Percentiles rank a stretch among this genome's conserved stretches.
Conservation (phyloP, 2,329 filamentous ascomycete genomes). For the Aspergillus thermomutatus region DNA sequence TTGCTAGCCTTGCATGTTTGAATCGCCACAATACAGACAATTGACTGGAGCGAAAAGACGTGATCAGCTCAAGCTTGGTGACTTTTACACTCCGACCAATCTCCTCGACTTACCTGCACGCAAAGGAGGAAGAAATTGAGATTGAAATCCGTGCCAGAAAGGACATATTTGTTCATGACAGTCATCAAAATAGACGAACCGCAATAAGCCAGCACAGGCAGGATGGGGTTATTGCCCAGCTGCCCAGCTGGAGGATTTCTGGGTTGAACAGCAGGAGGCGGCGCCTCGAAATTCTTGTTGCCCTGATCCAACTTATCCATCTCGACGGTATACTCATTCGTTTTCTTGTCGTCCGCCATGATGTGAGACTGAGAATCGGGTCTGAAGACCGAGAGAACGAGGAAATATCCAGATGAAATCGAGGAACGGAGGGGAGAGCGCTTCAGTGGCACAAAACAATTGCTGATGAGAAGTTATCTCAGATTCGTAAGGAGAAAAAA, state of each 20-base stretch:
- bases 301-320: constrained; percentile 59
- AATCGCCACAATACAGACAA: constrained; percentile 86
- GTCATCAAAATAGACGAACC: constrained; percentile 98
- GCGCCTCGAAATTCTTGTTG: constrained; percentile 46
- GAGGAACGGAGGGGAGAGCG: constrained; percentile 1
- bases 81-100: not conserved
- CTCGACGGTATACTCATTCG: constrained; percentile 69
- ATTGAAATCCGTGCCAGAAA: constrained; percentile 89
- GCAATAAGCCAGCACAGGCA: constrained; percentile 89
- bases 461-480: not conserved
- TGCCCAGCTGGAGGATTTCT: constrained; percentile 38
- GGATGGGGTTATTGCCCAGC: constrained; percentile 69
- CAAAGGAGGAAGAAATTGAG: constrained; percentile 92
- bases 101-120: constrained; percentile 69
- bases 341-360: constrained; percentile 90
- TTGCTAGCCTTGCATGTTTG: constrained; percentile 75
- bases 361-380: constrained; percentile 21
- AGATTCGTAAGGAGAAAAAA: not conserved
- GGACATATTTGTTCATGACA: constrained; percentile 98
- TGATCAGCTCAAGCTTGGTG: not conserved
- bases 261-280: constrained; percentile 36
- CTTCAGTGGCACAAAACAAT: constrained; percentile 1
- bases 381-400: not conserved
- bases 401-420: not conserved
- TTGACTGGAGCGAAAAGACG: constrained; percentile 55